phyloP scores from a whole-genome alignment of 441 rosid species.

The Raphanus hybrid region DNA sequence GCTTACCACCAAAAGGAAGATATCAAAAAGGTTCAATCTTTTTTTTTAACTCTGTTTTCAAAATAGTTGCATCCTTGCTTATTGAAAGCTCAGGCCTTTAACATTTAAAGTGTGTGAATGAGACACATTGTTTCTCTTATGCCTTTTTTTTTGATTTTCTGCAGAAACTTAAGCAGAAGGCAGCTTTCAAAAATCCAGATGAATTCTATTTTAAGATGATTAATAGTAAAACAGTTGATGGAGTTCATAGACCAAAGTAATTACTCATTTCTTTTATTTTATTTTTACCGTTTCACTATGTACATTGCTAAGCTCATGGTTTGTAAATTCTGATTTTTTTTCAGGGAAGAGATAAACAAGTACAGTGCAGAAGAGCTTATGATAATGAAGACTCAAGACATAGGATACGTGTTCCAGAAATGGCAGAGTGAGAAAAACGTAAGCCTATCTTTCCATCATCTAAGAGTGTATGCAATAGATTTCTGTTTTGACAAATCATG shows the following conservation, averaged over 20 bases:
- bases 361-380: constrained; percentile 7
- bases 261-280: not conserved
- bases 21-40: constrained; percentile 44
- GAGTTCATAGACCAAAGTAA: constrained; percentile 53
- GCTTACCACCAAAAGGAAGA: constrained; percentile 81
- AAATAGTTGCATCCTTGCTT: not conserved
- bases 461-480: not conserved
- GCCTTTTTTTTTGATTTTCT: constrained; percentile 4
- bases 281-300: not conserved
- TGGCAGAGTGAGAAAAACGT: constrained; percentile 4
- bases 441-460: not conserved
- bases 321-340: not conserved
- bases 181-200: constrained; percentile 85
- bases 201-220: constrained; percentile 90
- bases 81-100: not conserved
- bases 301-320: constrained; percentile 14
- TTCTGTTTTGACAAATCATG: not conserved
- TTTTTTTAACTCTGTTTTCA: not conserved
- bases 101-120: not conserved
- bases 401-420: not conserved
- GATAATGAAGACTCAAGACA: constrained; percentile 2
- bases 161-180: constrained; percentile 86
- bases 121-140: constrained; percentile 12
- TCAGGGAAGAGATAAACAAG: not conserved
- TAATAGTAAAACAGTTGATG: constrained; percentile 49